Base-by-base conservation (phyloP, 1,284 basidiomycete genomes). In the Mrakiaceae sp. region DNA sequence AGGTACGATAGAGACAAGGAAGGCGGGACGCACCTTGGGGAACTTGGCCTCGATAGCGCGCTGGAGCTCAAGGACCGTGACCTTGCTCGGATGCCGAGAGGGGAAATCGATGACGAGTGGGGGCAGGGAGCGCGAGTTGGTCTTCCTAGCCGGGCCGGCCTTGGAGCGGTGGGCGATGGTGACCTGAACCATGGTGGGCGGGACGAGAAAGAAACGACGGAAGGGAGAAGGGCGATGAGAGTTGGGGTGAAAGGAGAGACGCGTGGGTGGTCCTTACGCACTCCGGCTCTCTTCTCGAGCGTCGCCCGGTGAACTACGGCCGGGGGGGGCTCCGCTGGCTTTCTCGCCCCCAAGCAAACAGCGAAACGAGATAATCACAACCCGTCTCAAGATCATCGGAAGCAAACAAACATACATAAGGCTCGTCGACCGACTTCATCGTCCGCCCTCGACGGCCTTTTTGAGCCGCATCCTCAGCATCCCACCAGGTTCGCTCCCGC, bases 71-170 rank as follows among this genome's bases (percentile, higher is more conserved):
- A 59, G 68, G 64, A 80, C 71, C n/a, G 77, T 77, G 46, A 77
- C 72, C 16, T 72, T 58, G 46, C 81, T 75, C 0, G 76, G 71
- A 6, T 76, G 71, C 68, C 80, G 81, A 60, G 71, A 76, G 0
- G 80, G 74, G 54, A 87, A 77, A 14, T 85, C 80, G 53, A 90
- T 70, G 14, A 78, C 79, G 54, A 82, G 71, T 2, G 87, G 83
- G 8, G 87, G 79, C 53, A 78, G 80, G 77, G 76, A 40, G 79
- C 76, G 63, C 69, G 74, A 63, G 78, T 79, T 63, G 79, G 60
- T 44, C 56, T 66, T 44, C 50, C 65, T 78, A 27, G 78, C 75
- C 6, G 65, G 60, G 5, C 27, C 27, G 27, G 27, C 27, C 27
- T 27, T 27, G 27, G 59, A 27, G 3, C 64, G 60, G 11, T 50